Evolutionary conservation across 2,329 filamentous ascomycete genomes (phyloP), one percentile per base, ranked within the genome.

Genomic region (Fusarium subtropicale): DNA sequence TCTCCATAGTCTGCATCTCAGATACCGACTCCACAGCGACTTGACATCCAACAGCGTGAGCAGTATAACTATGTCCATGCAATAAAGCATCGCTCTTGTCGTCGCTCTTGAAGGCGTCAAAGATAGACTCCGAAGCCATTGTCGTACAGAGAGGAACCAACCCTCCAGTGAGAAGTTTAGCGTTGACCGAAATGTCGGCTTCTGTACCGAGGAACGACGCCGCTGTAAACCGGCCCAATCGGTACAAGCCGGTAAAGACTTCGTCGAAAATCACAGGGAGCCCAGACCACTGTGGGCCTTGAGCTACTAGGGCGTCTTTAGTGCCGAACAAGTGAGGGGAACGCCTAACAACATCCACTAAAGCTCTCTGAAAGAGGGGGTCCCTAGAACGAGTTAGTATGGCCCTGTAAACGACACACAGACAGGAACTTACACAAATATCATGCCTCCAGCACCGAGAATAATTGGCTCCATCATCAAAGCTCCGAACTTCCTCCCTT

Each of bases 1-100:
- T 71, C 5, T 92, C 88, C 82, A 93, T 86, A 1, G 79, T 74
- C 45, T 82, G 77, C 84, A 95, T 87, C 39, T 84, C 83, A 11
- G 79, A 76, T 11, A 97, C 76, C 1, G 88, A 90, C 52, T 88
- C 87, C n/a, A 91, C 83, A 0, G 91, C 93, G 0, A 97, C 92
- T 45, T 91, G 87, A 72, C 92, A 97, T 1, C 93, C 93, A 2
- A 96, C 86, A 0, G 93, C 86, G 77, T 97, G 92, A 0, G 93
- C 93, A 0, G 93, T 97, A 79, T 97, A 97, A 77, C 92, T 95
- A 76, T 97, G 93, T 0, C 93, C 93, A 71, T 97, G 93, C 5
- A 97, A 81, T 7, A 97, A 79, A 0, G 93, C 93, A 70, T 95
- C 92, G 1, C 87, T 88, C 80, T 96, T 97, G 50, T 93, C 89